A percentile compares a stretch with the other conserved stretches of the same genome.
Conservation (phyloP, 2,329 filamentous ascomycete species). For the Aphanoascus verrucosus region DNA sequence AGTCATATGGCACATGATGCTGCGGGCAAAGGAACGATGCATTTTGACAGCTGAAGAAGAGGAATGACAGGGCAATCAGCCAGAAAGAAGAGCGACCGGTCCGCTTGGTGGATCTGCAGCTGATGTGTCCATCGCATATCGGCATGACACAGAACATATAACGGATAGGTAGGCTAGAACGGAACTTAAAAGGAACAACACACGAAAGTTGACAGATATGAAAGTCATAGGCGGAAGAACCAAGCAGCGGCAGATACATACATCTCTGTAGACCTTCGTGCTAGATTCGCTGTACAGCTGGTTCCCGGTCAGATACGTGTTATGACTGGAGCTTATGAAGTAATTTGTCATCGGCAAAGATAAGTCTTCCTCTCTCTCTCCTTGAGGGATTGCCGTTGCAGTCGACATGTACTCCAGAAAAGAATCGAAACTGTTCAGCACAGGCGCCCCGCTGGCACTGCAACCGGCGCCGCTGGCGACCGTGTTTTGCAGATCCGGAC, state of each 20-base stretch:
- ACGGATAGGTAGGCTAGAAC: not conserved
- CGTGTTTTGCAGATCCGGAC: conserved; percentile 1
- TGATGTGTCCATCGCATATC: not conserved
- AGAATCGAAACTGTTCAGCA: conserved; percentile 24
- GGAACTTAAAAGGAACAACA: not conserved
- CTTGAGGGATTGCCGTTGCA: conserved; percentile 33
- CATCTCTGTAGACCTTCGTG: conserved; percentile 65
- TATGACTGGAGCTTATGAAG: conserved; percentile 90
- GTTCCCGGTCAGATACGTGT: conserved; percentile 82
- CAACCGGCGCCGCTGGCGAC: not conserved
- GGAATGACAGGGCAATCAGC: not conserved
- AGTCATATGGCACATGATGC: conserved; percentile 8
- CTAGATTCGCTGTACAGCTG: conserved; percentile 71
- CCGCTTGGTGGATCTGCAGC: not conserved
- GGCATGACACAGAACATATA: not conserved
- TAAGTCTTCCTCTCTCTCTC: conserved; percentile 43
- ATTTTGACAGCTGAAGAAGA: conserved; percentile 2
- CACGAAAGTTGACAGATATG: not conserved
- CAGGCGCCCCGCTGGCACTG: not conserved
- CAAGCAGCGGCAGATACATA: conserved; percentile 32
- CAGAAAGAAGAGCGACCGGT: not conserved
- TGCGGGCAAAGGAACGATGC: not conserved
- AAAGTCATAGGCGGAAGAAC: too few species aligned
- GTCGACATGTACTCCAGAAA: conserved; percentile 42
- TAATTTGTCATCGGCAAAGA: conserved; percentile 71